Evolutionary conservation across 2,329 filamentous ascomycete species (phyloP).

Genomic region (Pyricularia sp.): DNA sequence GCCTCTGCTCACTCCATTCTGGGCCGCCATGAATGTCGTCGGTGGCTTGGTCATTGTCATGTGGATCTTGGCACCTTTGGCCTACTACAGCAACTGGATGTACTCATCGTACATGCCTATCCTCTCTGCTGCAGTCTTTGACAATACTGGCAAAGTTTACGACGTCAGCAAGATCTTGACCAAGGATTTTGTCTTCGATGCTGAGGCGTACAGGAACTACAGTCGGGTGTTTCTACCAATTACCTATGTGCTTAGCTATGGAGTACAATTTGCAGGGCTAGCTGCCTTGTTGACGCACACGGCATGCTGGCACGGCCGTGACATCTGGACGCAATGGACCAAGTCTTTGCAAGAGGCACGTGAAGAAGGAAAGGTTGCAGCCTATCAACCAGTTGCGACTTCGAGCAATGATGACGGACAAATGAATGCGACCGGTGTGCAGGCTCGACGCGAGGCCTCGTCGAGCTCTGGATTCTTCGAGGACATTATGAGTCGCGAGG

Average conservation of each 20-base stretch:
- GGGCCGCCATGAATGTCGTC: conserved; percentile 78
- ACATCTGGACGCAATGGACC: conserved; percentile 71
- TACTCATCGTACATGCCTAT: conserved; percentile 84
- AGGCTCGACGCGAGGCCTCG: background rate
- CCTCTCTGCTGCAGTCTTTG: conserved; percentile 74
- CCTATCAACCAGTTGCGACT: conserved; percentile 7
- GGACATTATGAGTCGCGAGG: conserved; percentile 59
- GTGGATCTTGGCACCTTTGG: conserved; percentile 73
- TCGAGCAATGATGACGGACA: conserved; percentile 11
- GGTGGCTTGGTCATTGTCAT: conserved; percentile 73
- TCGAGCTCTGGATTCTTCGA: conserved; percentile 28
- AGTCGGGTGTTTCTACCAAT: conserved; percentile 79
- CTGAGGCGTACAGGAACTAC: conserved; percentile 67
- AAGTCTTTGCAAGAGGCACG: conserved; percentile 56
- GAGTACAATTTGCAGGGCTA: conserved; percentile 75
- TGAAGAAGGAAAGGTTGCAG: conserved; percentile 28
- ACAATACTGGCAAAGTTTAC: conserved; percentile 73
- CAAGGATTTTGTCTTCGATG: conserved; percentile 67
- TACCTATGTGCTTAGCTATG: conserved; percentile 81
- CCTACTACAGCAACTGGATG: conserved; percentile 73
- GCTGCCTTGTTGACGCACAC: conserved; percentile 75
- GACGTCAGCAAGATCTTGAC: conserved; percentile 75
- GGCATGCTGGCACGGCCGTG: conserved; percentile 72
- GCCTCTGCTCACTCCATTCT: conserved; percentile 73
- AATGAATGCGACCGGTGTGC: background rate